These are phyloP conservation scores for Abrus pulchellus DNA, from an alignment of 306 rosid species.

Conservation along the genomic window DNA sequence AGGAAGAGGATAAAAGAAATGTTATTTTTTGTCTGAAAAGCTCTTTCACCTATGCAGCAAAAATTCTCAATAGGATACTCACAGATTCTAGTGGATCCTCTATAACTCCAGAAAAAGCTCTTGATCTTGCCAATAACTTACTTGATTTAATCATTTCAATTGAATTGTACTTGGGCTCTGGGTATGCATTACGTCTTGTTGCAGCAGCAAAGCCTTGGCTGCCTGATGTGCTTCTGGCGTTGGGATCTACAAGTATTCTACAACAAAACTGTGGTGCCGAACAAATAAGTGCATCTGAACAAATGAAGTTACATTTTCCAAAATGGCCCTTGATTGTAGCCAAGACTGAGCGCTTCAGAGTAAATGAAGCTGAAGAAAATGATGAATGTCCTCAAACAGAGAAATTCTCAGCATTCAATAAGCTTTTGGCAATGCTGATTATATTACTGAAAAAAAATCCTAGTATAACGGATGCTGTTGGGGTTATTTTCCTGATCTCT, in stretches of 20 bases:
- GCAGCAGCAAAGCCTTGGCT: slow-evolving; percentile 84
- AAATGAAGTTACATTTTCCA: slow-evolving; percentile 63
- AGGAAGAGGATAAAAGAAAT: slow-evolving; percentile 69
- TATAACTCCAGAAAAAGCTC: slow-evolving; percentile 49
- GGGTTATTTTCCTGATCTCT: slow-evolving; percentile 68
- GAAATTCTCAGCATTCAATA: slow-evolving; percentile 63
- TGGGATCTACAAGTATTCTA: slow-evolving; percentile 63
- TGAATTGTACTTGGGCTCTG: slow-evolving; percentile 72
- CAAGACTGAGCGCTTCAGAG: slow-evolving; percentile 60
- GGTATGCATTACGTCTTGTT: slow-evolving; percentile 68
- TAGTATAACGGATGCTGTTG: slow-evolving; percentile 66
- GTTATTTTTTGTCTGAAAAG: slow-evolving; percentile 68
- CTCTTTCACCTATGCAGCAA: slow-evolving; percentile 81
- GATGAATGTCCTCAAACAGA: slow-evolving; percentile 44
- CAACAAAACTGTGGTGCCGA: slow-evolving; percentile 50
- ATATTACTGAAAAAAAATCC: slow-evolving; percentile 62
- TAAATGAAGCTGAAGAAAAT: slow-evolving; percentile 61
- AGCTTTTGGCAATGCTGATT: slow-evolving; percentile 61
- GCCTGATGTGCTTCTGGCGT: slow-evolving; percentile 83
- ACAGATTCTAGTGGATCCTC: slow-evolving; percentile 59
- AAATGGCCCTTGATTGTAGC: slow-evolving; percentile 71
- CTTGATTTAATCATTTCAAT: slow-evolving; percentile 69
- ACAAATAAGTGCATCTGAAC: slow-evolving; percentile 48
- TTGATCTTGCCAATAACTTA: slow-evolving; percentile 72
- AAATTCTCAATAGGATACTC: slow-evolving; percentile 65